Conservation (phyloP, 2,329 filamentous ascomycete species). For the Corynespora cassiicola region DNA sequence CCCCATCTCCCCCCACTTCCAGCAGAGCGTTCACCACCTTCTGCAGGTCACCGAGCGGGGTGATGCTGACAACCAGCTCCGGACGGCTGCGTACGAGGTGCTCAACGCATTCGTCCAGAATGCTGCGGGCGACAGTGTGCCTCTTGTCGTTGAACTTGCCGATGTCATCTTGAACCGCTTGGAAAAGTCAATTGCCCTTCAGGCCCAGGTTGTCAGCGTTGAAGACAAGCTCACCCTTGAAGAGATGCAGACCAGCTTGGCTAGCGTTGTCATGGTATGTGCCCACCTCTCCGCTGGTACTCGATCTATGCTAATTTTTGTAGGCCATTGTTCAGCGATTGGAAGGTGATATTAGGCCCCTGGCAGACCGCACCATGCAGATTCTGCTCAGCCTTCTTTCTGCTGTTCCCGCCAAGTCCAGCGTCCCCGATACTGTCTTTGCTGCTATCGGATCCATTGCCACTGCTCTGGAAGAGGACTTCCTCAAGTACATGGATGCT, state of each 20-base stretch:
- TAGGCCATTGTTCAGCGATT: slow-evolving; percentile 85
- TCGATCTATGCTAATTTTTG: slow-evolving; percentile 12
- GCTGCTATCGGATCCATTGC: slow-evolving; percentile 91
- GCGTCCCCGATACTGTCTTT: slow-evolving; percentile 92
- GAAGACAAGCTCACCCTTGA: slow-evolving; percentile 96
- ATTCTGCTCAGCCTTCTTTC: slow-evolving; percentile 81
- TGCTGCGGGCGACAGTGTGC: slow-evolving; percentile 83
- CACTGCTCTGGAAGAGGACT: slow-evolving; percentile 89
- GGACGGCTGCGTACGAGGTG: slow-evolving; percentile 96
- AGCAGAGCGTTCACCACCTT: slow-evolving; percentile 85
- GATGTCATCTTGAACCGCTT: slow-evolving; percentile 90
- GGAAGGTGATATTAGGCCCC: slow-evolving; percentile 87
- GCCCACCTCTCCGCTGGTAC: background rate
- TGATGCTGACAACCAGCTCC: slow-evolving; percentile 85
- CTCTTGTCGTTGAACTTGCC: slow-evolving; percentile 80
- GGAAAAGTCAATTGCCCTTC: slow-evolving; percentile 87
- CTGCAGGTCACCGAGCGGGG: slow-evolving; percentile 82
- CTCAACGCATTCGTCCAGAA: slow-evolving; percentile 94
- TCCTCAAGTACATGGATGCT: slow-evolving; percentile 96
- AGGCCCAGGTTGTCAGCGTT: slow-evolving; percentile 92
- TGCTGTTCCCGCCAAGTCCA: slow-evolving; percentile 82
- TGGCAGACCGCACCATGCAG: slow-evolving; percentile 94
- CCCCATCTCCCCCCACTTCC: slow-evolving; percentile 88
- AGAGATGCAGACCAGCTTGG: slow-evolving; percentile 96
- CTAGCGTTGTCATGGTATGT: slow-evolving; percentile 78